Evolutionary conservation across 2,329 filamentous ascomycete species (phyloP).

Genomic region (Penicillium nordicum): DNA sequence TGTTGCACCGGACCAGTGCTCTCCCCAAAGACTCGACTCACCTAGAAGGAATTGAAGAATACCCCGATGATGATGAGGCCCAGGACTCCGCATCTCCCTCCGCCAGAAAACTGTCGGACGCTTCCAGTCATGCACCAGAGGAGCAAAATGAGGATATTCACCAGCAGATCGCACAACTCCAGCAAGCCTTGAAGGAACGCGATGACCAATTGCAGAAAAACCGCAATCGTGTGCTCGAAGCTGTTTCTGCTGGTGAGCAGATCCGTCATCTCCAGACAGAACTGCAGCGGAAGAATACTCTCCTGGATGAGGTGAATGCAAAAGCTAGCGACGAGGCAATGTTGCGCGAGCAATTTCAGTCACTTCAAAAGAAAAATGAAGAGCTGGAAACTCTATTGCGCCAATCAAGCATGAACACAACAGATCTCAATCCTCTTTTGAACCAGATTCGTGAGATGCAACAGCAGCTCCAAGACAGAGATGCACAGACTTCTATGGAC

Average conservation of each 20-base stretch:
- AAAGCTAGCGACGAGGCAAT: conserved; percentile 22
- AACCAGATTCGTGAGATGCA: conserved; percentile 34
- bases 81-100: conserved; percentile 27
- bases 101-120: conserved; percentile 21
- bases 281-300: conserved; percentile 31
- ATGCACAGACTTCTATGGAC: conserved; percentile 22
- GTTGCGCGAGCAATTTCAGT: conserved; percentile 31
- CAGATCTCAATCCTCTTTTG: conserved; percentile 27
- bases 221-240: conserved; percentile 32
- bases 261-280: conserved; percentile 39
- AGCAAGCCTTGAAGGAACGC: conserved; percentile 31
- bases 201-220: conserved; percentile 36
- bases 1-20: conserved; percentile 31
- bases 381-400: conserved; percentile 25
- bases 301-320: conserved; percentile 28
- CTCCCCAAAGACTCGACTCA: conserved; percentile 32
- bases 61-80: conserved; percentile 25
- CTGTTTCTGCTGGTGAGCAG: conserved; percentile 37
- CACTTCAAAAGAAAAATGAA: conserved; percentile 28
- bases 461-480: conserved; percentile 28
- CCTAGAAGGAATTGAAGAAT: conserved; percentile 39
- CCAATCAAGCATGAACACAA: conserved; percentile 19
- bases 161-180: conserved; percentile 32
- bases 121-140: conserved; percentile 15
- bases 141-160: conserved; percentile 26